Evolutionary conservation across 257 asterid genomes (phyloP), one percentile per base, ranked within the genome.

Genomic region (Hygrophila difformis): DNA sequence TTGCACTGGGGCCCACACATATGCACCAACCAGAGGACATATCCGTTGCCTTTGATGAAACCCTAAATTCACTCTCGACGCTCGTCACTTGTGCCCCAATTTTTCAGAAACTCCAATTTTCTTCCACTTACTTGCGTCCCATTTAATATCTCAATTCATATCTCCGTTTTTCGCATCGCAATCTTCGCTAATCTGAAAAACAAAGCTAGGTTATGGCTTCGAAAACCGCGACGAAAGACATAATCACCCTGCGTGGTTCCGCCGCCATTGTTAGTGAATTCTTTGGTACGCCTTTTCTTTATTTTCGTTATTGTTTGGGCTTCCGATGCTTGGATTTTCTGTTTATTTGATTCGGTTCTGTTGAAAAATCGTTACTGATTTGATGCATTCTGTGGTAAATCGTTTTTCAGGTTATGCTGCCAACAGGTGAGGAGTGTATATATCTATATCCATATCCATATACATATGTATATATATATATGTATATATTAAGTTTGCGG

Each of bases 221-320:
- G 18, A 81, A 62, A 76, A 56, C 81, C 20, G 84, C 81, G 20
- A 70, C 89, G 12, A 87, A 87, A 38, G 95, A 87, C 66, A 73
- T 84, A 52, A 87, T 84, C 70, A 87, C 97, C 2, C 85, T 87
- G n/a, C 91, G 82, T 24, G 97, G 95, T 47, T 87, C 97, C 4
- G 78, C 97, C 49, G 95, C 95, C 13, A 84, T 84, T 20, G 89
- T 87, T 59, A 64, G 89, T 19, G 97, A 87, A 68, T 87, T 84
- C 73, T 87, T 87, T 28, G 97, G 96, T 85, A 71, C 12, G 59
- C 43, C 21, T 10, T 8, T 15, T 23, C 39, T 34, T 0, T 14
- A 18, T 22, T 13, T 7, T 21, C 28, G 9, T 6, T 1, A n/a
- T 12, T 21, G 29, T n/a, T 12, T n/a, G 40, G 42, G 34, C 47